A percentile compares a stretch with the other conserved stretches of the same genome.
Conservation (phyloP, 345 rosid genomes). For the Eucalyptus tenuipes region DNA sequence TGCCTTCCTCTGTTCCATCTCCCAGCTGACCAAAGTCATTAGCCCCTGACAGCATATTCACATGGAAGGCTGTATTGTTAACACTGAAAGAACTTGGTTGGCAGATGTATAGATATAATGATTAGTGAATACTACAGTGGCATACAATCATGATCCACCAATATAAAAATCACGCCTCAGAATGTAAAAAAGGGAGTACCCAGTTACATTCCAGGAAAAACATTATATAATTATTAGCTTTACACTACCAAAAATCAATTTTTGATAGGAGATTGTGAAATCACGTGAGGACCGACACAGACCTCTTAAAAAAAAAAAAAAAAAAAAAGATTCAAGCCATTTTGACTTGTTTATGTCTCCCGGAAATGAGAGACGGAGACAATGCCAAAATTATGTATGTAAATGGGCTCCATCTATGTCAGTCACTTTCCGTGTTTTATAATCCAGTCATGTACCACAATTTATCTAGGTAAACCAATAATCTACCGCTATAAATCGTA, state of each 20-base stretch:
- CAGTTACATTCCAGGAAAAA: background rate
- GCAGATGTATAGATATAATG: background rate
- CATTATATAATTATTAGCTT: background rate
- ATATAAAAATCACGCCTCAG: background rate
- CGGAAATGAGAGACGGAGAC: background rate
- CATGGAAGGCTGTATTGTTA: background rate
- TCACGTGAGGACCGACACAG: background rate
- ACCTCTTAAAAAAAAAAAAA: background rate
- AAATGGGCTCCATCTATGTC: background rate
- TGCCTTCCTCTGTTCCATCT: slow-evolving; percentile 86
- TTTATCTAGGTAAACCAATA: background rate
- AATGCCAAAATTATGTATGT: background rate
- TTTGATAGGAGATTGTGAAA: background rate
- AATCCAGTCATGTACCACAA: background rate
- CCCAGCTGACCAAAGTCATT: slow-evolving; percentile 97
- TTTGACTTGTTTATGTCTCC: background rate
- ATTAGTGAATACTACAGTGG: background rate
- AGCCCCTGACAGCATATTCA: slow-evolving; percentile 34
- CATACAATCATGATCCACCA: background rate
- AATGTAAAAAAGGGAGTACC: background rate
- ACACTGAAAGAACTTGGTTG: background rate
- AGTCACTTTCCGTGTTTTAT: background rate
- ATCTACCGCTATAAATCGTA: background rate
- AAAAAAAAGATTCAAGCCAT: background rate
- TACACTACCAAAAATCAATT: background rate